phyloP scores from a whole-genome alignment of 2,329 filamentous ascomycete species.

The Macroventuria anomochaeta region DNA sequence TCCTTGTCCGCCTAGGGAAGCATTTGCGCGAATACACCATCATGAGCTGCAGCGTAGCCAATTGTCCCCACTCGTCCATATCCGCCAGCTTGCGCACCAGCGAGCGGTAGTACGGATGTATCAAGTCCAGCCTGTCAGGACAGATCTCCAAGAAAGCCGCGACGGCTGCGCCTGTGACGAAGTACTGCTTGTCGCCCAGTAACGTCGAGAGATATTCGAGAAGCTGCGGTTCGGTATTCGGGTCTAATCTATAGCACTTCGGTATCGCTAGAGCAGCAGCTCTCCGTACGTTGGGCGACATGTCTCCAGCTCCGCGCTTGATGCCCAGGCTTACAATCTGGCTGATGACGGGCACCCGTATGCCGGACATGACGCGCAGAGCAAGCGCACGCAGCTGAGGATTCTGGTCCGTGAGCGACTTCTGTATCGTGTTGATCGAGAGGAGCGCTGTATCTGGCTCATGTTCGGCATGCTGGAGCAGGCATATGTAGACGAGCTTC shows the following conservation, averaged over 20 bases:
- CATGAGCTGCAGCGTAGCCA: slow-evolving; percentile 82
- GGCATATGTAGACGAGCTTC: slow-evolving; percentile 98
- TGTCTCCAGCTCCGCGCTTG: slow-evolving; percentile 90
- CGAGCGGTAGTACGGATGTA: slow-evolving; percentile 87
- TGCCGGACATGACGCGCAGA: slow-evolving; percentile 94
- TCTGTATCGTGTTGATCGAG: slow-evolving; percentile 98
- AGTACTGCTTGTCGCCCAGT: slow-evolving; percentile 91
- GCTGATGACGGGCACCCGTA: slow-evolving; percentile 95
- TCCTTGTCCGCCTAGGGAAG: slow-evolving; percentile 75
- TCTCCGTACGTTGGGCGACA: slow-evolving; percentile 92
- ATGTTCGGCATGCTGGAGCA: slow-evolving; percentile 93
- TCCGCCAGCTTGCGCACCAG: slow-evolving; percentile 91
- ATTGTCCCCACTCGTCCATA: slow-evolving; percentile 98
- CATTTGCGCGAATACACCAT: slow-evolving; percentile 84
- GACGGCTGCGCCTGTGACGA: slow-evolving; percentile 93
- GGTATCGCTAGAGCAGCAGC: slow-evolving; percentile 92
- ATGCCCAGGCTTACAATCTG: slow-evolving; percentile 97
- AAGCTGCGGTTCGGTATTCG: slow-evolving; percentile 81
- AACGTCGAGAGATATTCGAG: slow-evolving; percentile 80
- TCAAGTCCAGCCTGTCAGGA: slow-evolving; percentile 82
- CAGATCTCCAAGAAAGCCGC: slow-evolving; percentile 88
- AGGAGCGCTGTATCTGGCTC: slow-evolving; percentile 94
- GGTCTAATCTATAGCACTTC: slow-evolving; percentile 93
- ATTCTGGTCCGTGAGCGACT: slow-evolving; percentile 90
- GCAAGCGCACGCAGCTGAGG: slow-evolving; percentile 91